A percentile compares a stretch with the other conserved stretches of the same genome.
Evolutionary conservation across 768 basidiomycete species (phyloP).

Genomic region (Kondoa malvinella): DNA sequence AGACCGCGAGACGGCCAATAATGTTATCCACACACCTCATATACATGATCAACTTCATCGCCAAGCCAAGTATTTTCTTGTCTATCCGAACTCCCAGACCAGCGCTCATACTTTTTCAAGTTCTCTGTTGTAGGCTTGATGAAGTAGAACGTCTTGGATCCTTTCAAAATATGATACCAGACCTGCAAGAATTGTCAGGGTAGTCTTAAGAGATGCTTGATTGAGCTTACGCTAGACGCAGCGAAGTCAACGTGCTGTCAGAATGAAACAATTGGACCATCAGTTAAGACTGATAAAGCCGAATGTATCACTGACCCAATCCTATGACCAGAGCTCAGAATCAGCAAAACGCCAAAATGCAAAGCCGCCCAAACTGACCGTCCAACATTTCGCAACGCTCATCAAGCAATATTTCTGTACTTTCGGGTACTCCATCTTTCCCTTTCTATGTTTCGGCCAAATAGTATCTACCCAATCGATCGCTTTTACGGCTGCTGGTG

Average conservation of each 20-base stretch:
- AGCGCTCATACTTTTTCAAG: constrained; percentile 62
- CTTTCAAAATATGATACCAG: constrained; percentile 86
- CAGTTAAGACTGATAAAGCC: constrained; percentile 38
- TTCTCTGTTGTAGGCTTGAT: constrained; percentile 75
- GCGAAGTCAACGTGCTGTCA: constrained; percentile 81
- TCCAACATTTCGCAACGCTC: constrained; percentile 87
- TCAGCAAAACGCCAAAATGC: not conserved
- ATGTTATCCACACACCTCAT: constrained; percentile 38
- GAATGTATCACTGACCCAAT: not conserved
- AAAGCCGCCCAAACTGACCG: constrained; percentile 46
- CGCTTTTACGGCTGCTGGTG: constrained; percentile 68
- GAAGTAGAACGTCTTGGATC: constrained; percentile 85
- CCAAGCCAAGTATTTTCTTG: constrained; percentile 83
- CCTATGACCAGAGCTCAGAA: constrained; percentile 1
- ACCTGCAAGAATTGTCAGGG: constrained; percentile 7
- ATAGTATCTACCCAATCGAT: constrained; percentile 94
- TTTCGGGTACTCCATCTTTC: constrained; percentile 65
- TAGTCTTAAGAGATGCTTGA: constrained; percentile 4
- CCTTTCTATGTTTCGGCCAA: constrained; percentile 66
- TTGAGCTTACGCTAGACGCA: constrained; percentile 52
- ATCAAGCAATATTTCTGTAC: constrained; percentile 94
- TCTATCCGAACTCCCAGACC: constrained; percentile 56
- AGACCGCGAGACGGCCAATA: constrained; percentile 27
- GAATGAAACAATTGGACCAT: constrained; percentile 38
- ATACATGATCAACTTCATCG: constrained; percentile 77